phyloP scores from a whole-genome alignment of 1,284 basidiomycete genomes.

The Phellopilus nigrolimitatus region DNA sequence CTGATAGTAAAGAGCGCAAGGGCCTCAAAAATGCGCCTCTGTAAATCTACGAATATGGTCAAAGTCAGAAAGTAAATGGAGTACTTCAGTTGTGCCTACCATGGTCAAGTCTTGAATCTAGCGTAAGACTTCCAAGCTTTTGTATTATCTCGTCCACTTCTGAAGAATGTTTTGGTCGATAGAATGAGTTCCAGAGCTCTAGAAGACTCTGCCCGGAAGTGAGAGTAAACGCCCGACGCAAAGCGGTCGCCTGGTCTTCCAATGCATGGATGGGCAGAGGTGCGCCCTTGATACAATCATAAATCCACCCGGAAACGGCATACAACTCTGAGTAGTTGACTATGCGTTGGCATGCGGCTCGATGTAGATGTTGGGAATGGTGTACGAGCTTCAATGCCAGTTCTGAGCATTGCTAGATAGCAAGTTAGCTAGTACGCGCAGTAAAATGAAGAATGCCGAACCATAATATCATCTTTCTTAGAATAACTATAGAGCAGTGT shows the following conservation, averaged over 20 bases:
- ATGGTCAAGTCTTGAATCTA: background rate
- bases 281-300: background rate
- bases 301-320: slow-evolving; percentile 9
- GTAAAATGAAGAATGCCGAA: background rate
- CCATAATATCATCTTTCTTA: background rate
- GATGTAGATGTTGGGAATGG: slow-evolving; percentile 4
- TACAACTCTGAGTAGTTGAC: slow-evolving; percentile 6
- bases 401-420: background rate
- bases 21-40: background rate
- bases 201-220: background rate
- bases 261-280: background rate
- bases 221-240: slow-evolving; percentile 1
- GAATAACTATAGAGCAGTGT: background rate
- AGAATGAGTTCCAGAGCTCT: slow-evolving; percentile 12
- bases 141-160: background rate
- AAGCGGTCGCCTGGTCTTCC: background rate
- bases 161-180: background rate
- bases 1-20: background rate
- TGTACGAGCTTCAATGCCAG: slow-evolving; percentile 1
- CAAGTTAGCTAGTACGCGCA: background rate
- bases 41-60: background rate
- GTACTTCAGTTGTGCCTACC: background rate
- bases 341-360: background rate
- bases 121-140: background rate
- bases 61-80: background rate